Conservation (phyloP, 176 grass and related monocot species). For the Eragrostis nindensis region DNA sequence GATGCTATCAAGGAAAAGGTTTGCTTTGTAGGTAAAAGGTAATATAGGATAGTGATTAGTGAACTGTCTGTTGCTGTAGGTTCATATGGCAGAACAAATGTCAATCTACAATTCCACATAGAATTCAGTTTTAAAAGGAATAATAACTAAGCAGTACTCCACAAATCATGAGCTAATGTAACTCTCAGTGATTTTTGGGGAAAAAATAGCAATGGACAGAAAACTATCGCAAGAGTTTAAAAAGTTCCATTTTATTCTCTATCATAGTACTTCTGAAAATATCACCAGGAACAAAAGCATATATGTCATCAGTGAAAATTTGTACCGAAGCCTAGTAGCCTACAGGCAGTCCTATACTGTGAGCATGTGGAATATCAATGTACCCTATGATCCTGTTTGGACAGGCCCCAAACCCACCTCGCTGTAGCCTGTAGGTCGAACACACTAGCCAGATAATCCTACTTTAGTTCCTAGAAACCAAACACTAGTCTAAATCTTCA, state of each 20-base stretch:
- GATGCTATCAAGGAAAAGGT: constrained; percentile 14
- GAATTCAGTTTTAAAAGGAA: neutral
- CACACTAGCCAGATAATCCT: neutral
- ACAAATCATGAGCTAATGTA: constrained; percentile 12
- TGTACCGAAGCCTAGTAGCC: neutral
- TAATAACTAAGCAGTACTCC: neutral
- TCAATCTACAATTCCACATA: neutral
- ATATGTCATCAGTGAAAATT: neutral
- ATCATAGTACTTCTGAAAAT: neutral
- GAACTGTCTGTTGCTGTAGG: neutral
- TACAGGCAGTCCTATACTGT: neutral
- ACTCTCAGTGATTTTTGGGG: neutral
- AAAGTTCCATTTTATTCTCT: neutral
- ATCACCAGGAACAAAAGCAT: neutral
- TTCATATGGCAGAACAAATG: constrained; percentile 23
- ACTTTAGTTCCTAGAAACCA: neutral
- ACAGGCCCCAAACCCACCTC: neutral
- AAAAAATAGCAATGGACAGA: constrained; percentile 5
- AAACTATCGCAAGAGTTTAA: no score
- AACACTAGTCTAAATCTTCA: neutral
- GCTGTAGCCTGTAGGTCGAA: neutral
- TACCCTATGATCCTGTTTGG: constrained; percentile 12
- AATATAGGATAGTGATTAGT: no score
- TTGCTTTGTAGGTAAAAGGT: constrained; percentile 18
- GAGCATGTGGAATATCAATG: neutral